Percentiles rank a stretch among this genome's conserved stretches.
Evolutionary conservation across 352 stramenopile genomes (phyloP).

Genomic region (Phytophthora colocasiae): DNA sequence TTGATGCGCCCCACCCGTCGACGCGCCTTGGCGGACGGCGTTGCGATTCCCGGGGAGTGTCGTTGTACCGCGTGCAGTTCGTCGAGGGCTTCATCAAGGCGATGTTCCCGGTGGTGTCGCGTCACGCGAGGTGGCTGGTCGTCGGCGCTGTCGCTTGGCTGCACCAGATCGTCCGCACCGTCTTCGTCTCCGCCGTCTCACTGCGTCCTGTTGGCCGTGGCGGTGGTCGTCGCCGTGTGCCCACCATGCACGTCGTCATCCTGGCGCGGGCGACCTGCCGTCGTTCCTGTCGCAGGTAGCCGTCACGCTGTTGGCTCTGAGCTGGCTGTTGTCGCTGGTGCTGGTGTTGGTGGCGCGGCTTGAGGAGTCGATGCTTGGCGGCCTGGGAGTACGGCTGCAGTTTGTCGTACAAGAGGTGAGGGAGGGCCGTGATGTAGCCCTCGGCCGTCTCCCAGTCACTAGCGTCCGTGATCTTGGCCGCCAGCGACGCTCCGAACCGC

Average conservation of each 20-base stretch:
- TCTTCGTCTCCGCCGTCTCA: too few species aligned
- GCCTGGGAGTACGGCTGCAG: constrained; percentile 14
- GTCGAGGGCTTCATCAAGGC: constrained; percentile 16
- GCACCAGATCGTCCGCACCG: too few species aligned
- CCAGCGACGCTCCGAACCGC: constrained; percentile 1
- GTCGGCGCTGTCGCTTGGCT: background rate
- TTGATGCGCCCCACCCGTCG: constrained; percentile 14
- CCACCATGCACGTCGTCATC: too few species aligned
- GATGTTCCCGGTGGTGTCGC: background rate
- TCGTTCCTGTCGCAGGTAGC: too few species aligned
- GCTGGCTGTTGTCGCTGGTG: too few species aligned
- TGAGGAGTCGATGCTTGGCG: too few species aligned
- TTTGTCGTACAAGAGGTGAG: constrained; percentile 1
- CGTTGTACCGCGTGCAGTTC: background rate
- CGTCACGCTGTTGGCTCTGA: too few species aligned
- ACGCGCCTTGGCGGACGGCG: background rate
- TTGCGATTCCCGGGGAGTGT: too few species aligned
- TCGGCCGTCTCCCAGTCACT: constrained; percentile 16
- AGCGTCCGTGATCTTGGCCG: constrained; percentile 18
- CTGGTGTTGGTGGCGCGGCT: too few species aligned
- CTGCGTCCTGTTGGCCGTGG: too few species aligned
- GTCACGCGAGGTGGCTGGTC: constrained; percentile 7
- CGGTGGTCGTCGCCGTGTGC: too few species aligned
- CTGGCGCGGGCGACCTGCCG: too few species aligned
- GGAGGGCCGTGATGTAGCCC: constrained; percentile 18